Percentiles rank a stretch among this genome's conserved stretches.
Evolutionary conservation across 208 protist genomes (phyloP).

Genomic region (Leishmania martiniquensis): DNA sequence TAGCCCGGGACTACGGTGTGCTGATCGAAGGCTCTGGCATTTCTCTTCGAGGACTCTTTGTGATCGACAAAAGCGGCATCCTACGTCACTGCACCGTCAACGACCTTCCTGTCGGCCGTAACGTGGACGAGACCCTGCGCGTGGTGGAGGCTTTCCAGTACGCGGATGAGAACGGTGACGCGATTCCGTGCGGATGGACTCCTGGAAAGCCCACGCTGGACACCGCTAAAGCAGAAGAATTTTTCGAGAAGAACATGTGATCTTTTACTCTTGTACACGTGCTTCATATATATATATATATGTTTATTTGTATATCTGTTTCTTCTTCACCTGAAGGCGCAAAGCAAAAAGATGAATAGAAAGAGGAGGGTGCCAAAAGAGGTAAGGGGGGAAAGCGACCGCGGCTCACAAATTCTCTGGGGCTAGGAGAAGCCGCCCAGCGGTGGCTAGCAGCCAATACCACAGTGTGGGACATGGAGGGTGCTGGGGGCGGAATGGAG

Average conservation of each 20-base stretch:
- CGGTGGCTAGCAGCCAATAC: not conserved
- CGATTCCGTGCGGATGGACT: conserved; percentile 96
- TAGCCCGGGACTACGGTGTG: conserved; percentile 95
- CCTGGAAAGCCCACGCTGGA: conserved; percentile 94
- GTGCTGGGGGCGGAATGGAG: not conserved
- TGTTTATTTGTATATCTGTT: not conserved
- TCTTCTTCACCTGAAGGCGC: not conserved
- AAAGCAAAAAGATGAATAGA: not conserved
- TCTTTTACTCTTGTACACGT: conserved; percentile 1
- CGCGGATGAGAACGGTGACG: conserved; percentile 94
- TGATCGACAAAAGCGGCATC: conserved; percentile 95
- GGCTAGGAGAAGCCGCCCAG: not conserved
- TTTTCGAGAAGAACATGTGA: conserved; percentile 87
- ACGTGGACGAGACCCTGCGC: conserved; percentile 96
- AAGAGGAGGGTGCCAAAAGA: not conserved
- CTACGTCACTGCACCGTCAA: conserved; percentile 95
- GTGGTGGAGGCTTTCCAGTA: conserved; percentile 97
- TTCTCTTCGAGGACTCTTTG: conserved; percentile 94
- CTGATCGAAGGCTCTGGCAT: conserved; percentile 91
- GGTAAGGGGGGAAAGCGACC: not conserved
- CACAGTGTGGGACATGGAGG: not conserved
- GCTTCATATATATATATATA: not conserved
- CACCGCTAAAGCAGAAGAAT: conserved; percentile 88
- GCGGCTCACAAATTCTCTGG: not conserved
- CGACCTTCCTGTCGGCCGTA: conserved; percentile 96